Evolutionary conservation across 2,329 filamentous ascomycete species (phyloP), one percentile per base, ranked within the genome.

Genomic region (Aspergillus awamori): DNA sequence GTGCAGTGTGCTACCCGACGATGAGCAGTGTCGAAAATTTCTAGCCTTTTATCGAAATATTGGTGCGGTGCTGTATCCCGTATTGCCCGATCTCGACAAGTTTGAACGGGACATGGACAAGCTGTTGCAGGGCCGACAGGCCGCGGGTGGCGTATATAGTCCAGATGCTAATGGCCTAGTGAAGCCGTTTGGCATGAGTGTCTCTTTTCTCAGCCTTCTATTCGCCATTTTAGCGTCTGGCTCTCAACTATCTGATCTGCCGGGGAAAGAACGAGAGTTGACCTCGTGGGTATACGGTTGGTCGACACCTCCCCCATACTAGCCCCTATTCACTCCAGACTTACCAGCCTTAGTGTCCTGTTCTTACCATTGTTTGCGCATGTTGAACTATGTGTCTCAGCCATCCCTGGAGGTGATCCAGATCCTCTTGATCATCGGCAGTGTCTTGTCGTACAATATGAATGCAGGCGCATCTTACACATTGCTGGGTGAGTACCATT

Each of bases 391-490:
- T 75, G 76, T 88, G 7, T 86, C 86, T 2, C 83, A 86, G 65
- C 83, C 85, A 30, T 84, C 82, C 13, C 71, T 87, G 36, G 84
- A 87, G 65, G 84, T 82, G 53, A 86, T 88, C 56, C 85, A 88
- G 69, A 84, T 85, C 1, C 78, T 88, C 39, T 76, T 88, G 20
- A 84, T 88, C 26, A 85, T 88, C 28, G 84, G 85, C 64, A 87
- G 87, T 70, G 86, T 86, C 55, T 80, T 86, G 41, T 85, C 84
- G 1, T 86, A 86, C 70, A 86, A 86, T 67, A 86, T 86, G 84
- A 88, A 88, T 63, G 85, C 86, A 15, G 86, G 86, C 8, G 85
- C 86, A 28, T 84, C 86, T 8, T 88, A 87, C 79, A 84, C 85
- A 45, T 72, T 88, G 53, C 83, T 86, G 30, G 84, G 80, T 79